Conservation (phyloP, 2,329 filamentous ascomycete genomes). For the Ophiosphaerella korrae region DNA sequence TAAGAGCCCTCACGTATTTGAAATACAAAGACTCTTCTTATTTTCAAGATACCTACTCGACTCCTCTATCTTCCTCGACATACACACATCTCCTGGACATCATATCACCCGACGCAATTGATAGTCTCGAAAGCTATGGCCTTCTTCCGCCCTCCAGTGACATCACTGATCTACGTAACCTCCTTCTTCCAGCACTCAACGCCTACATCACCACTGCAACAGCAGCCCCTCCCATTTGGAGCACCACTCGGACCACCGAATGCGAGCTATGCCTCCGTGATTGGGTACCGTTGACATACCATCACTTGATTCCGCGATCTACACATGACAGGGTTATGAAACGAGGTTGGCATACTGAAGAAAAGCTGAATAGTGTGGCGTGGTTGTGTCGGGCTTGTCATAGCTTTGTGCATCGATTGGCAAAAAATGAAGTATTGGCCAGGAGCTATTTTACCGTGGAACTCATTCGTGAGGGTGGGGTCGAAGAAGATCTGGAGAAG, state of each 20-base stretch:
- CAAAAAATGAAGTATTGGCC: slow-evolving; percentile 77
- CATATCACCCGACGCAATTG: slow-evolving; percentile 65
- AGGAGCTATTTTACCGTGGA: slow-evolving; percentile 75
- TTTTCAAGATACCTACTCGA: slow-evolving; percentile 62
- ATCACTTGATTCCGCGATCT: slow-evolving; percentile 81
- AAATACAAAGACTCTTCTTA: slow-evolving; percentile 55
- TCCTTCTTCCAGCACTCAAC: slow-evolving; percentile 68
- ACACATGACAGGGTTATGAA: slow-evolving; percentile 78
- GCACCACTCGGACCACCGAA: slow-evolving; percentile 56
- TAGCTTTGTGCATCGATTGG: slow-evolving; percentile 77
- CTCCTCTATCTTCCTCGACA: slow-evolving; percentile 60
- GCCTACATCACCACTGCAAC: slow-evolving; percentile 65
- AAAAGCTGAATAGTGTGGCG: slow-evolving; percentile 78
- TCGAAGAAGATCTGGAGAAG: slow-evolving; percentile 65
- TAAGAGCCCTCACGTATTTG: slow-evolving; percentile 67
- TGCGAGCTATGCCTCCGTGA: slow-evolving; percentile 80
- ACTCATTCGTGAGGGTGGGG: slow-evolving; percentile 70
- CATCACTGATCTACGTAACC: slow-evolving; percentile 49
- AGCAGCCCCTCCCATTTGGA: slow-evolving; percentile 67
- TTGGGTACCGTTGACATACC: slow-evolving; percentile 79
- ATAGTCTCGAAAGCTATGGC: slow-evolving; percentile 71
- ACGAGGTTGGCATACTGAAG: slow-evolving; percentile 77
- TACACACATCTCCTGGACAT: slow-evolving; percentile 55
- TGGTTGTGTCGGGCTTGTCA: slow-evolving; percentile 88
- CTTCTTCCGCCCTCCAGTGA: slow-evolving; percentile 58